Evolutionary conservation across 495 filamentous ascomycete genomes (phyloP).

Genomic region (Podospora conica): DNA sequence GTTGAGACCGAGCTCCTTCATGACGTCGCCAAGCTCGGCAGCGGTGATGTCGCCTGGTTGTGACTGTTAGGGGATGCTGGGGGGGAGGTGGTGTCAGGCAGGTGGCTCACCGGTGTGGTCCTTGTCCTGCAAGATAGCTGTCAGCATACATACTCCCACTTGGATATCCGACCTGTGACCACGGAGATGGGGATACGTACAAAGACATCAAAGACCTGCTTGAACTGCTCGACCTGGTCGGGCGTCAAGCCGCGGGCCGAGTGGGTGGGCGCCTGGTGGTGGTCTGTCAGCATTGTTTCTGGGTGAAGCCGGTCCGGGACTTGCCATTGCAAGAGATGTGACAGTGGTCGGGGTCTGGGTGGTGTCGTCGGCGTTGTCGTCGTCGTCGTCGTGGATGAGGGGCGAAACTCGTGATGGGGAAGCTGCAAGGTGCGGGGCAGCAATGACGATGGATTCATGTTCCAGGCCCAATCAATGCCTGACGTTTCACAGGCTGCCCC

Average conservation of each 20-base stretch:
- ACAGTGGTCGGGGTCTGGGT: neutral
- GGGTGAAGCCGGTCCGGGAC: neutral
- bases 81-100: neutral
- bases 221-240: slow-evolving; percentile 14
- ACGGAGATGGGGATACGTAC: neutral
- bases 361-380: neutral
- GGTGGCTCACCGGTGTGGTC: slow-evolving; percentile 81
- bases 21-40: slow-evolving; percentile 37
- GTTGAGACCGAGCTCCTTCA: slow-evolving; percentile 43
- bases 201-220: slow-evolving; percentile 19
- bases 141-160: neutral
- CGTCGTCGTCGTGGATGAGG: neutral
- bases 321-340: neutral
- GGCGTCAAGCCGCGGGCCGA: neutral
- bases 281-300: neutral
- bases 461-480: neutral
- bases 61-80: neutral
- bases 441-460: neutral
- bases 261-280: slow-evolving; percentile 4
- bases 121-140: slow-evolving; percentile 60
- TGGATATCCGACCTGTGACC: neutral
- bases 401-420: neutral
- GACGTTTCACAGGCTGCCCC: neutral
- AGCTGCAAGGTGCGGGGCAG: neutral
- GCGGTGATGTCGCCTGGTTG: slow-evolving; percentile 37